Evolutionary conservation across 2,329 filamentous ascomycete genomes (phyloP), one percentile per base, ranked within the genome.

Genomic region (Ceratocystis colombiana): DNA sequence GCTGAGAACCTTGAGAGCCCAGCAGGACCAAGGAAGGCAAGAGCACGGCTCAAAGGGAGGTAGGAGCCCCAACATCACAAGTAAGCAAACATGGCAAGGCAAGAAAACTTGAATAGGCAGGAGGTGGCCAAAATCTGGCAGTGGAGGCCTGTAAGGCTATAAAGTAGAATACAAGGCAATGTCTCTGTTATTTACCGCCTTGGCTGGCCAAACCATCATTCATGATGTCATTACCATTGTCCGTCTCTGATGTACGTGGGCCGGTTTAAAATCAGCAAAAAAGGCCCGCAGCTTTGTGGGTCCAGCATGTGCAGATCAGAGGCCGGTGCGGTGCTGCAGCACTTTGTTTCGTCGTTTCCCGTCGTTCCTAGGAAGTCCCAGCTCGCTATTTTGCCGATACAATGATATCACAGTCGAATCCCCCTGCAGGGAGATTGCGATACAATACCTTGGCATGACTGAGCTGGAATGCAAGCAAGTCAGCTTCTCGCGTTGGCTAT

Each of bases 11-110:
- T 59, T 59, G 55, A 37, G 28, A 37, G 28, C 55, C 53, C 25
- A 37, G 55, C 12, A 33, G 17, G 37, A 12, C 55, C 55, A 59
- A 33, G 55, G 25, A 59, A 59, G 55, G 55, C 55, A 59, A n/a
- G 55, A 59, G 55, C 55, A 59, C 55, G 12, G 55, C 33, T 59
- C 55, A 33, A 37, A 59, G 25, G 55, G 55, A 59, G 55, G 55
- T 37, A 59, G 55, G 55, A 59, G n/a, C 55, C 28, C 28, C 48
- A 22, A 15, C 53, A 33, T 57, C 53, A 30, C 25, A 57, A 28
- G 28, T n/a, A 50, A 33, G 28, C 28, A 59, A 30, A 20, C 28
- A 59, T 28, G 33, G 12, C 12, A 33, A 59, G 55, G 15, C 55
- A 59, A 15, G 55, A 17, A 37, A 17, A 8, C 5, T 22, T 5